A percentile compares a stretch with the other conserved stretches of the same genome.
Conservation (phyloP, 2,329 filamentous ascomycete species). For the Verticillium longisporum region DNA sequence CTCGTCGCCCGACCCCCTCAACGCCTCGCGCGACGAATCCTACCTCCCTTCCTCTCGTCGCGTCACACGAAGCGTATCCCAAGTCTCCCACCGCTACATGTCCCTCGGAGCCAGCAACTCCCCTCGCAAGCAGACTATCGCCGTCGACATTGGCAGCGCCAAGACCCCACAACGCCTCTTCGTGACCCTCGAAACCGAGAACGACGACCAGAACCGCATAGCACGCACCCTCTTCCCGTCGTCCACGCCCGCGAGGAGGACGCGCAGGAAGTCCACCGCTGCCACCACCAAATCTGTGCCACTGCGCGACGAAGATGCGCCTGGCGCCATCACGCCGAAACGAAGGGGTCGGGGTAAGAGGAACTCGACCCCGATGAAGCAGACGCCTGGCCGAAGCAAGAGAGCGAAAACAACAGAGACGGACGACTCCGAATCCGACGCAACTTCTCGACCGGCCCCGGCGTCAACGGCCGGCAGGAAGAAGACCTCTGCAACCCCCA, state of each 20-base stretch:
- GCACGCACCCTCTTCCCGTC: conserved; percentile 37
- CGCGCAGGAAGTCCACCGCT: neutral
- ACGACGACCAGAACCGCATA: conserved; percentile 11
- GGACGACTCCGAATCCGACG: conserved; percentile 19
- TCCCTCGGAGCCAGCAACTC: conserved; percentile 29
- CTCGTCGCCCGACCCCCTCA: conserved; percentile 46
- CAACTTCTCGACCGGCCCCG: conserved; percentile 22
- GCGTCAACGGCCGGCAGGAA: neutral
- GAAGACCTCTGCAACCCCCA: neutral
- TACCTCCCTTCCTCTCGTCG: conserved; percentile 24
- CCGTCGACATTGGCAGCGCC: conserved; percentile 47
- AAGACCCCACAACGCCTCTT: conserved; percentile 43
- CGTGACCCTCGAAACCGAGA: conserved; percentile 47
- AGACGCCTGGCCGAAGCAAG: conserved; percentile 24
- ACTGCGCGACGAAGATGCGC: conserved; percentile 37
- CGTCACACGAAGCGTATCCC: conserved; percentile 33
- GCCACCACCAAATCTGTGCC: conserved; percentile 45
- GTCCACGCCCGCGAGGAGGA: conserved; percentile 28
- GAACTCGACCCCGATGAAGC: conserved; percentile 35
- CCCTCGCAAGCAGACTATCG: conserved; percentile 49
- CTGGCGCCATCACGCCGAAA: conserved; percentile 28
- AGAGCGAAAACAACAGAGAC: conserved; percentile 19
- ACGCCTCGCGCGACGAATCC: conserved; percentile 26
- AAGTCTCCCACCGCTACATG: conserved; percentile 29
- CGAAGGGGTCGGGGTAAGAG: conserved; percentile 39